A percentile compares a stretch with the other conserved stretches of the same genome.
These are phyloP conservation scores for Mortierella sp. DNA, from an alignment of 371 early-diverging fungal species.

Conservation along the genomic window DNA sequence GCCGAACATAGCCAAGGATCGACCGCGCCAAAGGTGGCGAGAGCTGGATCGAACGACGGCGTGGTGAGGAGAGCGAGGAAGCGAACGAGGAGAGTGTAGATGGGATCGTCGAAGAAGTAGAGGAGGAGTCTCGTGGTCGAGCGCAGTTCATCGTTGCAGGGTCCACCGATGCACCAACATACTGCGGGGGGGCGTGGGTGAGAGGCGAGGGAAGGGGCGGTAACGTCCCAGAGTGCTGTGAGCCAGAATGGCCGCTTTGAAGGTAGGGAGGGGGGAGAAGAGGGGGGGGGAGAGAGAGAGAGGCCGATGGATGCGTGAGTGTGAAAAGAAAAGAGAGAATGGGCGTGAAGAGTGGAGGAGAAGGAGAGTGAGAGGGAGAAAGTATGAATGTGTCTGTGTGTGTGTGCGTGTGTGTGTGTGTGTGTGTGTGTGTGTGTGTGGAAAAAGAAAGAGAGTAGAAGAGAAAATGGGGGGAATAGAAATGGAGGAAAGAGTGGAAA, in stretches of 20 bases:
- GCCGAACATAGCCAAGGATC: constrained; percentile 13
- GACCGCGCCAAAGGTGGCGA: background rate
- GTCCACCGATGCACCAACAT: no score
- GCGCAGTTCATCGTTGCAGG: no score
- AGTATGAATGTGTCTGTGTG: no score
- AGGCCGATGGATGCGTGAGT: background rate
- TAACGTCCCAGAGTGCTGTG: no score
- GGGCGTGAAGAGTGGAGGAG: background rate
- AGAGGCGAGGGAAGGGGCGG: no score
- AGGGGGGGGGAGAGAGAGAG: background rate
- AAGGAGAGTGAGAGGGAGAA: background rate
- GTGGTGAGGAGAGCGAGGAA: constrained; percentile 1
- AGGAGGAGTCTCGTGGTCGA: no score
- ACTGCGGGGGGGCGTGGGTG: no score
- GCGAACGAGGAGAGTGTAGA: background rate
- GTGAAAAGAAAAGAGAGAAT: background rate
- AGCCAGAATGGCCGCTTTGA: no score
- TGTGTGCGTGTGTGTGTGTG: background rate
- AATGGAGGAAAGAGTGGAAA: background rate
- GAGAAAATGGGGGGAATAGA: background rate
- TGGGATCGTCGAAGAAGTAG: background rate
- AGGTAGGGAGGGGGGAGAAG: background rate
- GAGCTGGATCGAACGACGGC: background rate
- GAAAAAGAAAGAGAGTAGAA: background rate
- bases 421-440: background rate